Percentiles rank a stretch among this genome's conserved stretches.
Conservation (phyloP, 768 basidiomycete genomes). For the Pilatotrama ljubarskyi region DNA sequence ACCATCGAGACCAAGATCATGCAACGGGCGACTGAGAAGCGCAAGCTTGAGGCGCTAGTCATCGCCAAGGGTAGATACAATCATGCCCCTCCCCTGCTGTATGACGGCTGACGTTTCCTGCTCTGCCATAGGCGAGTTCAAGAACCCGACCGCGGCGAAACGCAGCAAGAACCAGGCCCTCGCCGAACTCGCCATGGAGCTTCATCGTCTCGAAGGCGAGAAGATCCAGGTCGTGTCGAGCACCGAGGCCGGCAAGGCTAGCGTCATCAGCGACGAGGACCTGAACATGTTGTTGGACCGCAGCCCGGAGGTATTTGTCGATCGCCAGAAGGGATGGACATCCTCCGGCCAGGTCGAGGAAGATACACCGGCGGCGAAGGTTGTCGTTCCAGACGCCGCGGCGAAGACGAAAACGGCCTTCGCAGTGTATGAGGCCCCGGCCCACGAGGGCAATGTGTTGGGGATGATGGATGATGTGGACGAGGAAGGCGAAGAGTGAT, state of each 20-base stretch:
- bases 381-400: constrained; percentile 14
- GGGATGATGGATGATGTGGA: constrained; percentile 58
- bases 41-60: constrained; percentile 90
- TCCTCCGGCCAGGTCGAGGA: constrained; percentile 39
- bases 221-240: constrained; percentile 84
- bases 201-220: constrained; percentile 83
- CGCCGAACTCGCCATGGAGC: constrained; percentile 76
- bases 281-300: constrained; percentile 81
- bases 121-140: constrained; percentile 67
- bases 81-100: neutral
- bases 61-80: constrained; percentile 76
- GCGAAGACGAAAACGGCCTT: constrained; percentile 53
- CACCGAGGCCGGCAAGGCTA: constrained; percentile 65
- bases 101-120: neutral
- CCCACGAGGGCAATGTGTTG: constrained; percentile 65
- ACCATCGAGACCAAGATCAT: constrained; percentile 93
- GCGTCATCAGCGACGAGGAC: constrained; percentile 81
- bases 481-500: constrained; percentile 3
- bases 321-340: constrained; percentile 74
- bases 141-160: constrained; percentile 58
- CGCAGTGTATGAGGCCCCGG: constrained; percentile 73
- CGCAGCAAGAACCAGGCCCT: constrained; percentile 62
- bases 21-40: constrained; percentile 82
- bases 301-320: constrained; percentile 67
- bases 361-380: constrained; percentile 16